Base-by-base conservation (phyloP, 257 asterid genomes). In the Pogostemon cablin region DNA sequence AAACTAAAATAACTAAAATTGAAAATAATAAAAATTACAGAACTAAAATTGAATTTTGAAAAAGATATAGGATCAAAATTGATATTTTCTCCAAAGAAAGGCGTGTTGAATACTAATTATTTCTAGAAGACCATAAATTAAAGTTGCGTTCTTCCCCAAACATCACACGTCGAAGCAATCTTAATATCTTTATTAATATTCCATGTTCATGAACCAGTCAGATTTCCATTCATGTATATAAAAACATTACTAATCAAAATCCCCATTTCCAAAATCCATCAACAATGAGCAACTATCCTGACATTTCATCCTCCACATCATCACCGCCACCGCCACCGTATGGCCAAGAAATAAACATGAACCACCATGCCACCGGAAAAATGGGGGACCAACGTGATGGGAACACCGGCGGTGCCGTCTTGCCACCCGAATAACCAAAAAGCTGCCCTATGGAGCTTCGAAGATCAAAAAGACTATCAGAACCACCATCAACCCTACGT, bases 321-420 rank as follows among this genome's bases (percentile, higher is more conserved):
- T 1, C 43, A 9, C 34, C 60, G 2, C 15, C 57, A 6, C 67
- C 69, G 2, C 71, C 75, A 8, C 43, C 74, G 5, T 32, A 47
- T 15, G 53, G 15, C 53, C 53, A 47, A 47, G 53, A 47, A 10
- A 10, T 5, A 3, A 47, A 47, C 53, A 2, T 15, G 15, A 5
- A 12, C 57, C 34, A 3, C 10, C 8, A 6, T 3, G 53, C 57
- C 65, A 4, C 68, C 67, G 7, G 84, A 83, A 78, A 83, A 80
- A 65, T 83, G 82, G 84, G 85, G 87, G 32, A 82, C 87, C 2
- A 79, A 79, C 78, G 79, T 71, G 54, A 82, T 82, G 86, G 86
- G 87, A 38, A 65, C 82, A 2, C 85, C 87, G 1, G 85, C 87
- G 0, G 87, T 80, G 61, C 87, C 85, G 3, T 75, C 87, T 12